Base-by-base conservation (phyloP, 768 basidiomycete species). In the Macrolepiota dolichaula region DNA sequence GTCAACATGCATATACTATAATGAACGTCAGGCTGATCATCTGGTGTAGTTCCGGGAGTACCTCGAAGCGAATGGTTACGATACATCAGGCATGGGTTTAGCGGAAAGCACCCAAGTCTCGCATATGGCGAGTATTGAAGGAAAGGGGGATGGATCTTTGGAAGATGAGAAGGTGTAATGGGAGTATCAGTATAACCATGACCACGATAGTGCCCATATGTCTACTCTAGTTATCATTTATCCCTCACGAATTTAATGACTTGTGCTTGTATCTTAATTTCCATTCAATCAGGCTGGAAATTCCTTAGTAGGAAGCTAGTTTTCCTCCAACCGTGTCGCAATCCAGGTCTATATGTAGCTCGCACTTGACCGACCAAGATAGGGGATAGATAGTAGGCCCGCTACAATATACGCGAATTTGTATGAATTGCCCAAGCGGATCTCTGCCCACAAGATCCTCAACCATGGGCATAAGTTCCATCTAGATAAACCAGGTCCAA, bases 1-100 rank as follows among this genome's bases (percentile, higher is more conserved):
- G 22, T 11, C 38, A 22, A n/a, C 4, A 11, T 37, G n/a, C 57
- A 42, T 47, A 19, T n/a, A 19, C 24, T 15, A 35, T 12, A 13
- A 47, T 15, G 50, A n/a, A 44, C 42, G 15, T n/a, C 27, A 57
- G 15, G 59, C 54, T 64, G 37, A 55, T 53, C 29, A 36, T 51
- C 9, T 29, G 51, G n/a, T 44, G 1, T 65, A 88, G 83, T 96
- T 96, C 85, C 90, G 91, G 57, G 81, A 81, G 65, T 96, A 96
- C 71, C 81, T 97, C 57, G 86, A 86, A 67, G 81, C 74, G 9
- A 72, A 94, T 68, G 93, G 93, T 9, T 96, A 85, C 68, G 93
- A 96, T 70, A 88, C 86, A 36, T 78, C 82, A 7, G 76, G 74
- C 51, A 89, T 94, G 89, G 92, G 92, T 57, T 72, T 85, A 13